Evolutionary conservation across 257 asterid species (phyloP), one percentile per base, ranked within the genome.

Genomic region (Parsonsia alboflavescens): DNA sequence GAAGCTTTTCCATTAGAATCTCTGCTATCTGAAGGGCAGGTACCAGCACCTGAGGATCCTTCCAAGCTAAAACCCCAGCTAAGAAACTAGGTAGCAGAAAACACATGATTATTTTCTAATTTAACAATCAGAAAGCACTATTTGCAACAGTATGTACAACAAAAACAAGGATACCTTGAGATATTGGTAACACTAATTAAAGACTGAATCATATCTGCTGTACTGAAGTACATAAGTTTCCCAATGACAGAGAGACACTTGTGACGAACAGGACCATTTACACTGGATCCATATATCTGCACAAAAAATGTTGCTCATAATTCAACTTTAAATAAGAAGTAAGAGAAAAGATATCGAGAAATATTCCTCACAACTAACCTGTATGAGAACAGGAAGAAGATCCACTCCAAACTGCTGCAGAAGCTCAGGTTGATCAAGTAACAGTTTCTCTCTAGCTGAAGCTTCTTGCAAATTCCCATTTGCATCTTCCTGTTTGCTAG

Each of bases 251-350:
- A 90, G 74, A 96, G 97, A 78, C 99, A 96, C 86, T 89, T 93
- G 86, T 96, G 96, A 67, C 99, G 98, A 74, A 96, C 98, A 67
- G 94, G 95, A 80, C 95, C 93, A 83, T 90, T 96, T 42, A 96
- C 99, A 80, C 99, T 96, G 84, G 99, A 89, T 72, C 97, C 98
- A 75, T 96, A 96, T 63, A 96, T 88, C 99, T 96, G 93, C 89
- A 78, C 41, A 67, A 5, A 63, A 78, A 72, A 52, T 59, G 73
- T 56, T 50, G 64, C 22, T 57, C 26, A 65, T 0, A 65, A 39
- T 22, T 59, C 46, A 54, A 54, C 74, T n/a, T 48, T 22, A 19
- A 33, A 65, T 21, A 22, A 57, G 39, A 53, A 75, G 54, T 30
- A 71, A n/a, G 26, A 7, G n/a, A 48, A 30, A 80, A 44, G 41